Base-by-base conservation (phyloP, 306 rosid genomes). In the Biancaea sappan region DNA sequence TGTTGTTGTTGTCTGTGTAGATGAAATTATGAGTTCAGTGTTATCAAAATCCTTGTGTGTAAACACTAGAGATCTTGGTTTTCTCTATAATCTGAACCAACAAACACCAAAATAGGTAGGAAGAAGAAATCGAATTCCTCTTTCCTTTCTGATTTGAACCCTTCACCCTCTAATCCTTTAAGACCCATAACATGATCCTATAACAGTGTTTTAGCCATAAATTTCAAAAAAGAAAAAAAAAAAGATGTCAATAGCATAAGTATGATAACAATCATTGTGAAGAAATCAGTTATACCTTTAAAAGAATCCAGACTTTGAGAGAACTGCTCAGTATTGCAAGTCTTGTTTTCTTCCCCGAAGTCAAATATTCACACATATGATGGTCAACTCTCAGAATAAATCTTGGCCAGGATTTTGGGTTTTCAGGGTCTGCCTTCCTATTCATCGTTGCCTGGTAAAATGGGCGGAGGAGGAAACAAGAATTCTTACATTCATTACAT, bases 321-420 rank as follows among this genome's bases (percentile, higher is more conserved):
- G 97, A 94, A 74, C 99, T 92, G 52, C 96, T 92, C 84, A 94
- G 82, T 75, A 68, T 83, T 57, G 95, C 99, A 81, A 94, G 95
- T 58, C 92, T 84, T n/a, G 93, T 91, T 81, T 78, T 90, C 72
- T 82, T 92, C 66, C 99, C 99, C 4, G 90, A 84, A 72, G 96
- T 92, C 70, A 92, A 71, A 76, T 92, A 94, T 41, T 82, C 86
- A 53, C 95, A 90, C 97, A 94, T 94, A 81, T 82, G 85, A 64
- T 80, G 95, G 70, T 94, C 97, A 77, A 92, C 95, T 74, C 96
- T 84, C 83, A 92, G 73, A 73, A 92, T 71, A 80, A 92, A 92
- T 74, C 87, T 90, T 48, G 96, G 97, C 99, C 99, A 94, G 13
- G 88, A 88, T 80, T 90, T 88, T 12, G 96, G 99, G 43, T 87